A percentile compares a stretch with the other conserved stretches of the same genome.
These are phyloP conservation scores for Diaporthe capsici DNA, from an alignment of 2,329 filamentous ascomycete species.

Conservation along the genomic window DNA sequence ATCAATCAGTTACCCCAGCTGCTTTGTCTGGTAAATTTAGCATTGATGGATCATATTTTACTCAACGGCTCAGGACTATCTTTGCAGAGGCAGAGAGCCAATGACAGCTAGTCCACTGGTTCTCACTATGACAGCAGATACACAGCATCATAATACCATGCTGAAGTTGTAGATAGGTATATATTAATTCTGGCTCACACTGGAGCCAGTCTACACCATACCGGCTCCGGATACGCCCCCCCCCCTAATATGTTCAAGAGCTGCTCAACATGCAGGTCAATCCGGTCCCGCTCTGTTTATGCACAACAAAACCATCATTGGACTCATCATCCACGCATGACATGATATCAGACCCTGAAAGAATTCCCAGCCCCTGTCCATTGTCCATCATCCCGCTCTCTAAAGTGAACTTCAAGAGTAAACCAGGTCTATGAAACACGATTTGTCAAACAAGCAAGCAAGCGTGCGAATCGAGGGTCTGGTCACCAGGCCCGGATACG, in stretches of 20 bases:
- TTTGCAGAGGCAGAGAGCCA: background rate
- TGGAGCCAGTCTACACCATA: conserved; percentile 24
- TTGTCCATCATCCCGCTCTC: background rate
- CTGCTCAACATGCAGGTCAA: conserved; percentile 8
- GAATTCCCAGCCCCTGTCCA: background rate
- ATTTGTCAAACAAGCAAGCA: conserved; percentile 27
- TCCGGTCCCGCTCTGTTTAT: conserved; percentile 24
- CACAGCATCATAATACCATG: background rate
- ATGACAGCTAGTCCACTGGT: background rate
- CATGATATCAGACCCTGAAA: conserved; percentile 9
- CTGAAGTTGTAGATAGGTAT: conserved; percentile 36
- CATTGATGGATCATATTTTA: background rate
- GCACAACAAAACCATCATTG: conserved; percentile 32
- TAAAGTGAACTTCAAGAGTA: conserved; percentile 6
- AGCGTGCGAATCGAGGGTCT: background rate
- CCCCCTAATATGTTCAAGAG: conserved; percentile 18
- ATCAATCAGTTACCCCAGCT: background rate
- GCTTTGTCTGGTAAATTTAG: background rate
- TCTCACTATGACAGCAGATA: background rate
- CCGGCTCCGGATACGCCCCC: conserved; percentile 5
- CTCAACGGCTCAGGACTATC: background rate
- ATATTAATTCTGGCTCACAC: conserved; percentile 38
- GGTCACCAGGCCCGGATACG: background rate
- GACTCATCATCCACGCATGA: conserved; percentile 16
- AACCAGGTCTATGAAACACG: conserved; percentile 33